Evolutionary conservation across 2,329 filamentous ascomycete genomes (phyloP), one percentile per base, ranked within the genome.

Genomic region (Stemphylium lycopersici): DNA sequence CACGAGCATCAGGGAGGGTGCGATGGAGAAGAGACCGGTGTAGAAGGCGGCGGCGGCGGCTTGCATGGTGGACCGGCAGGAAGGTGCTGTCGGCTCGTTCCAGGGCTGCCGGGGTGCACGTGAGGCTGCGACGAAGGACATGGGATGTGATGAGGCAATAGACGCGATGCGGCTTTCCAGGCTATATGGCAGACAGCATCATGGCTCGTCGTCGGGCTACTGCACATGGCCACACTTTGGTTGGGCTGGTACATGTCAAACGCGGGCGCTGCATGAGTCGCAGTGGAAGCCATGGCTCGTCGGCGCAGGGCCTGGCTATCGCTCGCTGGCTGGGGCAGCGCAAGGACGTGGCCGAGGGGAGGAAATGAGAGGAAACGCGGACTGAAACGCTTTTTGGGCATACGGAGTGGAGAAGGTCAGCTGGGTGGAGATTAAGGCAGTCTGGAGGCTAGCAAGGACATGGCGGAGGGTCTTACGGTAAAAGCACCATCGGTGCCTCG

Each of bases 291-390:
- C 39, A 52, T 40, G 38, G 46, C 48, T 46, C 47, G 48, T 54
- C 50, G 56, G 10, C 26, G 26, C 26, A 29, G 26, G 26, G 26
- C 26, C 26, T 29, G 26, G 5, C 26, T 29, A 29, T 29, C 43
- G 36, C 34, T n/a, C n/a, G n/a, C n/a, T n/a, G n/a, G n/a, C n/a
- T n/a, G n/a, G 10, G 37, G 38, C 36, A 13, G 45, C 42, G 43
- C 44, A 48, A 38, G 55, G 39, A 20, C 40, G 52, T 48, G 48
- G 48, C 42, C 20, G 38, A 39, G 48, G 33, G 38, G 49, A 29
- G 42, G 47, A 48, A 50, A 51, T 54, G 47, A 50, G 45, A 50
- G 42, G 55, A 52, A 54, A 55, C 51, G 53, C 38, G 20, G 48
- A 33, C 16, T 51, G 49, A 54, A 59, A 55, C 47, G 24, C 40